Evolutionary conservation across 768 basidiomycete species (phyloP), one percentile per base, ranked within the genome.

Genomic region (Tulasnella sp.): DNA sequence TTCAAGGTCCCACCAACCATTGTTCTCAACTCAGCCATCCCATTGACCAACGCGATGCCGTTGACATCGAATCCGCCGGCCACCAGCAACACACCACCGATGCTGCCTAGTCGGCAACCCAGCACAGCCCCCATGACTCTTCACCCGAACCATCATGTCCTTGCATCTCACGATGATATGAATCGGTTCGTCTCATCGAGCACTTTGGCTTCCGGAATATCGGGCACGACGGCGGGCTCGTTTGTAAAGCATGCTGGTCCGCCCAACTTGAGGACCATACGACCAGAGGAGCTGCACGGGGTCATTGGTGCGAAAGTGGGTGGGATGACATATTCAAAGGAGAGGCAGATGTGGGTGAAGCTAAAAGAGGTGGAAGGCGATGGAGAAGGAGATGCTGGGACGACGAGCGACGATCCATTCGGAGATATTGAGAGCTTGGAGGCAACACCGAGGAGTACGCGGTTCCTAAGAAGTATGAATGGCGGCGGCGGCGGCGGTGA

Each of bases 161-260:
- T 77, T 22, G 60, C 60, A 17, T 31, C 65, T 29, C 64, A 65
- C 41, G 66, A 66, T 46, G 91, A 92, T 67, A 75, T 92, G 46
- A 88, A 86, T 66, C 85, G 92, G 24, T 90, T 89, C 66, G 88
- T 93, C 8, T 93, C 92, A 4, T 85, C 89, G 12, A 89, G 90
- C 66, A 92, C 92, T 8, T 77, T 81, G 30, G 80, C 81, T 42
- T 44, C 61, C 25, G 41, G 60, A 41, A 63, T 54, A n/a, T 63
- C 66, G 10, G 69, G 67, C 3, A 68, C 69, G 42, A 87, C 85
- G 64, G 82, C 82, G 0, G 82, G 81, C 0, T 92, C 91, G 2
- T 92, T 87, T 67, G 81, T 86, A 42, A 94, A 94, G 71, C 87
- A 89, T 63, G 69, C 83, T 29, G 87, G 87, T 3, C 84, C 87